A percentile compares a stretch with the other conserved stretches of the same genome.
These are phyloP conservation scores for Umbelopsis sp. DNA, from an alignment of 192 early-diverging fungal genomes.

Conservation along the genomic window DNA sequence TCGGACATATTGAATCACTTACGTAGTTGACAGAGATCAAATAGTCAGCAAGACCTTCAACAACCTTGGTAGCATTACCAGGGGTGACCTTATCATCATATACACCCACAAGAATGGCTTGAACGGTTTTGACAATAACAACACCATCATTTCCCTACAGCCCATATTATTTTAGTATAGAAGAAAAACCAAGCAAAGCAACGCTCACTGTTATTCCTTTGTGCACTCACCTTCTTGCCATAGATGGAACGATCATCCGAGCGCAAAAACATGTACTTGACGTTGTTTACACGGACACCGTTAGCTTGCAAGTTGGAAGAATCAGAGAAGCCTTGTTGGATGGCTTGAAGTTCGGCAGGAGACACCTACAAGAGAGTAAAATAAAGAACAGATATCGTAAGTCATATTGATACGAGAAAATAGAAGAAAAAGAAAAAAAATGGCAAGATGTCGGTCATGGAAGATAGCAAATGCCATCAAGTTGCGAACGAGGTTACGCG, in stretches of 20 bases:
- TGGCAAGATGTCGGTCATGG: not conserved
- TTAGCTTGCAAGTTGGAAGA: constrained; percentile 52
- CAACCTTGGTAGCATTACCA: constrained; percentile 72
- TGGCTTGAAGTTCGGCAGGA: constrained; percentile 54
- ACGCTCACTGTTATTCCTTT: too few relatives aligned
- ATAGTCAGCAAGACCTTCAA: constrained; percentile 80
- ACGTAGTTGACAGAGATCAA: constrained; percentile 68
- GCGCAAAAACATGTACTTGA: constrained; percentile 76
- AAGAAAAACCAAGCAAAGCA: not conserved
- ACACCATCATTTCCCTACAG: constrained; percentile 69
- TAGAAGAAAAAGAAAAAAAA: not conserved
- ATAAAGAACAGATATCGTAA: constrained; percentile 5
- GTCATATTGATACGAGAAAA: not conserved
- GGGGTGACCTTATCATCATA: constrained; percentile 67
- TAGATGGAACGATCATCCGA: constrained; percentile 72
- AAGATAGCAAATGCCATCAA: too few relatives aligned
- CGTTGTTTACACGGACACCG: constrained; percentile 68
- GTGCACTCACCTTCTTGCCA: constrained; percentile 68
- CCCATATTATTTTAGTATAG: too few relatives aligned
- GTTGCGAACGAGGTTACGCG: too few relatives aligned
- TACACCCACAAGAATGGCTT: constrained; percentile 76
- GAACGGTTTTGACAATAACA: constrained; percentile 74
- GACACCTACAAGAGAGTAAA: constrained; percentile 45
- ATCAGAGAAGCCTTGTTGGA: constrained; percentile 70
- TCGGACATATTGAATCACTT: constrained; percentile 27